These are phyloP conservation scores for Vitis riparia DNA, from an alignment of 164 flowering plant genomes.

Conservation along the genomic window DNA sequence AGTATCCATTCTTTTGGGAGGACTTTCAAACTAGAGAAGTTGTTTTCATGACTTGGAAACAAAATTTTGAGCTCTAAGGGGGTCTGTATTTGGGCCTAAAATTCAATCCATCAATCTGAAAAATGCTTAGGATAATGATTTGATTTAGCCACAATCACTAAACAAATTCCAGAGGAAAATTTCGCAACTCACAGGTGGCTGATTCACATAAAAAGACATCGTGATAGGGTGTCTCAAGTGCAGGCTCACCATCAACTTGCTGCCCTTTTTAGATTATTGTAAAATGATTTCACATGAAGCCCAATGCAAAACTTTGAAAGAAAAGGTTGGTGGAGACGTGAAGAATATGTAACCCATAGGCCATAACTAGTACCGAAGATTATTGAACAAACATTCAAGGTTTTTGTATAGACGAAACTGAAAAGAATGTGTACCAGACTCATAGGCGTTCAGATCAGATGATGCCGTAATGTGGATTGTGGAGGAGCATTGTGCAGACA, in stretches of 20 bases:
- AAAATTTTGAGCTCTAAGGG: conserved; percentile 6
- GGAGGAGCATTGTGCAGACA: too few species aligned
- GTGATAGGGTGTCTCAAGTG: neutral
- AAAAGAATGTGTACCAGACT: too few species aligned
- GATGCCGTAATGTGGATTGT: too few species aligned
- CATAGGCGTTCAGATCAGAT: too few species aligned
- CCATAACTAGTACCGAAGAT: neutral
- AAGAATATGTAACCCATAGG: neutral
- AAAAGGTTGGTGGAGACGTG: neutral
- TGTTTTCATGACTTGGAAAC: conserved; percentile 15
- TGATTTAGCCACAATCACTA: neutral
- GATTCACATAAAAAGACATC: neutral
- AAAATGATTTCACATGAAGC: conserved; percentile 12
- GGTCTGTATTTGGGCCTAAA: conserved; percentile 13
- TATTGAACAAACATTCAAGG: too few species aligned
- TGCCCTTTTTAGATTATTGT: conserved; percentile 7
- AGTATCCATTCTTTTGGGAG: conserved; percentile 17
- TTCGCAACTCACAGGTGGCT: neutral
- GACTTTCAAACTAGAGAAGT: conserved; percentile 14
- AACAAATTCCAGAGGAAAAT: too few species aligned
- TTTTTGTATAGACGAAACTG: too few species aligned
- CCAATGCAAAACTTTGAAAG: neutral
- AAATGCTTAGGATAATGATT: neutral
- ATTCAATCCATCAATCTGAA: neutral
- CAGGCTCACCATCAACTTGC: neutral